phyloP scores from a whole-genome alignment of 805 yeast genomes.

The Saturnispora hagleri region DNA sequence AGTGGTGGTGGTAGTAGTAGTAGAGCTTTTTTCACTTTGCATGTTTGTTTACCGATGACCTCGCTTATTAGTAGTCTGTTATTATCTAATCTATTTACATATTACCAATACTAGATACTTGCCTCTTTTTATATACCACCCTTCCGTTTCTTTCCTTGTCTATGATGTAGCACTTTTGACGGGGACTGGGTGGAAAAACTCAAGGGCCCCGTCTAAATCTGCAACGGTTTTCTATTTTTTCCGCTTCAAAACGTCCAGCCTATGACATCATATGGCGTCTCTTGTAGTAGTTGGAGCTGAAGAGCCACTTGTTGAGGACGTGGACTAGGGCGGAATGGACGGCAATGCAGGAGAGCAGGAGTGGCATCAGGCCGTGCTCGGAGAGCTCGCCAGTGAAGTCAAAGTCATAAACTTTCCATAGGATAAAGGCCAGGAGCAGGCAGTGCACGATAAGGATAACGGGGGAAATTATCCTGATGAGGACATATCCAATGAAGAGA shows the following conservation, averaged over 20 bases:
- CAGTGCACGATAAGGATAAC: conserved; percentile 21
- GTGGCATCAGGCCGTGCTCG: conserved; percentile 14
- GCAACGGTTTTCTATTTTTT: neutral
- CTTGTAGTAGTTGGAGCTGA: conserved; percentile 19
- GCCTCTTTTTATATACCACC: neutral
- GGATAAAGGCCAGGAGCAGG: conserved; percentile 10
- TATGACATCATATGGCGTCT: conserved; percentile 9
- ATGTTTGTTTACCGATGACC: neutral
- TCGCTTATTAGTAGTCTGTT: neutral
- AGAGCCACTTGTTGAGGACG: conserved; percentile 19
- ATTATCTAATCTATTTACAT: neutral
- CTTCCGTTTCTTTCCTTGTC: neutral
- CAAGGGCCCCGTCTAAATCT: neutral
- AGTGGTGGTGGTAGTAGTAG: conserved; percentile 10
- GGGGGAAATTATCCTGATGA: conserved; percentile 22
- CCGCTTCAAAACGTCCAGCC: neutral
- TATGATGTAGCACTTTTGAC: neutral
- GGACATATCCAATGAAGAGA: conserved; percentile 20
- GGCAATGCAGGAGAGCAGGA: conserved; percentile 15
- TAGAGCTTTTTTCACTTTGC: neutral
- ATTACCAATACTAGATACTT: neutral
- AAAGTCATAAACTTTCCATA: conserved; percentile 17
- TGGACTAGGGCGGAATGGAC: conserved; percentile 21
- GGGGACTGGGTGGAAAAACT: neutral
- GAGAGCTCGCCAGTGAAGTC: conserved; percentile 9